Conservation (phyloP, 148 eudicot genomes). For the Rhododendron kiyosumense region DNA sequence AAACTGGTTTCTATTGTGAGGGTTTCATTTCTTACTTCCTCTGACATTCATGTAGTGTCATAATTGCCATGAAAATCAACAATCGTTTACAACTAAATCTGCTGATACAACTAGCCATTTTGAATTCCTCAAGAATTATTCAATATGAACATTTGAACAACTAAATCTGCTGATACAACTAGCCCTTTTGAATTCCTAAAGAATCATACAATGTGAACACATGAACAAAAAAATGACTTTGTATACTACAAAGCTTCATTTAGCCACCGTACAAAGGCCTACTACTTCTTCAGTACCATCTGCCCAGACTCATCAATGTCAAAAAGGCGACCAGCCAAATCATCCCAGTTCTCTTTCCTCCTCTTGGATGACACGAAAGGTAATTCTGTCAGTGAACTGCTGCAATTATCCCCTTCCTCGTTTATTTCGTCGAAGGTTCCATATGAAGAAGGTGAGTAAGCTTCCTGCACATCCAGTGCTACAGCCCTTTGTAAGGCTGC, state of each 20-base stretch:
- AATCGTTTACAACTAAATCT: neutral
- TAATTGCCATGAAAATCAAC: too few species aligned
- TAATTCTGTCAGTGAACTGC: slow-evolving; percentile 23
- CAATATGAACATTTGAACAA: neutral
- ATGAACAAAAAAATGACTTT: slow-evolving; percentile 1
- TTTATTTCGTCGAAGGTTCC: slow-evolving; percentile 59
- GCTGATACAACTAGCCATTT: neutral
- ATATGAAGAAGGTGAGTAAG: slow-evolving; percentile 57
- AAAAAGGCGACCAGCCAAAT: slow-evolving; percentile 42
- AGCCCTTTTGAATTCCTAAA: neutral
- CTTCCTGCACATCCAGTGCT: slow-evolving; percentile 59
- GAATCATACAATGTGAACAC: neutral
- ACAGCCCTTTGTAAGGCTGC: slow-evolving; percentile 69
- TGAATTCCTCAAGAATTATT: neutral
- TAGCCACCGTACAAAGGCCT: neutral
- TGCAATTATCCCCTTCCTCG: slow-evolving; percentile 33
- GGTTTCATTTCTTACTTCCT: neutral
- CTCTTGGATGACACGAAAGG: slow-evolving; percentile 29
- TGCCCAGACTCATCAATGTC: slow-evolving; percentile 60
- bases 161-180: neutral
- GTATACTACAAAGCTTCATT: neutral
- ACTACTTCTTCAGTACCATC: slow-evolving; percentile 31
- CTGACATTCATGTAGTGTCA: neutral
- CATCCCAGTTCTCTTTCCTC: slow-evolving; percentile 61
- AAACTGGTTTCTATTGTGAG: neutral